Evolutionary conservation across 139 green algal species (phyloP).

Genomic region (Edaphochlamys debaryana): DNA sequence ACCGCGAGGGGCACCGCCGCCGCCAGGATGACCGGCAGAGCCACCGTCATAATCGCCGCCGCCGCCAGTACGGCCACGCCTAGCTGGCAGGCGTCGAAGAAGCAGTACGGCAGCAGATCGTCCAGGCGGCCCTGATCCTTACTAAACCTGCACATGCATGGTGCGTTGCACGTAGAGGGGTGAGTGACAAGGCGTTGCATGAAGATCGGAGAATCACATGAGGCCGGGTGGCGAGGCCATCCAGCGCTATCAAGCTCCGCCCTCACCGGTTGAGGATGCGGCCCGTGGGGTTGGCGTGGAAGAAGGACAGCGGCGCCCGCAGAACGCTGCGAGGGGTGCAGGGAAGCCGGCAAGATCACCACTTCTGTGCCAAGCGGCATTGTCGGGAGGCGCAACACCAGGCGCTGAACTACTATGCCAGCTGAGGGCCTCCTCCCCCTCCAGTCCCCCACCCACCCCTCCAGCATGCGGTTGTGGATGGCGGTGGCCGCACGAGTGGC

Average conservation of each 20-base stretch:
- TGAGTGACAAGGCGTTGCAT: too few relatives aligned
- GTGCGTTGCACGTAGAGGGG: too few relatives aligned
- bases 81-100: constrained; percentile 75
- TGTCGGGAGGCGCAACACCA: too few relatives aligned
- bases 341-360: too few relatives aligned
- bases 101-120: constrained; percentile 74
- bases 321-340: constrained; percentile 74
- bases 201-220: too few relatives aligned
- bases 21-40: too few relatives aligned
- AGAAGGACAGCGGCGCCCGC: constrained; percentile 90
- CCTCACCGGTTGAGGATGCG: constrained; percentile 88
- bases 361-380: too few relatives aligned
- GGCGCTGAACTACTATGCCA: too few relatives aligned
- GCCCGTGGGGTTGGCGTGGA: constrained; percentile 92
- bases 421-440: too few relatives aligned
- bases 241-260: too few relatives aligned
- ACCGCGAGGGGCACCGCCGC: too few relatives aligned
- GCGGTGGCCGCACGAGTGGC: constrained; percentile 53
- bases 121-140: constrained; percentile 84
- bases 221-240: too few relatives aligned
- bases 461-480: constrained; percentile 28
- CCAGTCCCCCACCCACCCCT: background rate
- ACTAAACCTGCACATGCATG: constrained; percentile 69
- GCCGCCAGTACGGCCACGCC: constrained; percentile 24
- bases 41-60: constrained; percentile 52